Evolutionary conservation across 495 filamentous ascomycete genomes (phyloP).

Genomic region (Neurospora sp.): DNA sequence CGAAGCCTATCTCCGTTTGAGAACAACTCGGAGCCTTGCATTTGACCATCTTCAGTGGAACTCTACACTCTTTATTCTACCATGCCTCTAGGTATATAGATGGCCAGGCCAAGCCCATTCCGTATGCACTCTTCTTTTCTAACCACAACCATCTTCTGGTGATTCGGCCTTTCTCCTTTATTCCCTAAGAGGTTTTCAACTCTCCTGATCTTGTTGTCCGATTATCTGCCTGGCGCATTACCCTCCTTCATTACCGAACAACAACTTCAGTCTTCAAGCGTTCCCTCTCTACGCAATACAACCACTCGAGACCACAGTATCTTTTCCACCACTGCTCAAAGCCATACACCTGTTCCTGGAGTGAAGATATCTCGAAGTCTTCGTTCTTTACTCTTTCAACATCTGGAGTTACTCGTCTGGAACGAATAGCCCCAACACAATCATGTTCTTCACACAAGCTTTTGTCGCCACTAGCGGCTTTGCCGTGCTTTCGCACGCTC

Average conservation of each 20-base stretch:
- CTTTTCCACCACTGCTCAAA: neutral
- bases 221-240: neutral
- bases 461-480: slow-evolving; percentile 25
- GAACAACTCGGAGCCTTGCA: neutral
- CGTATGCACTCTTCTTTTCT: neutral
- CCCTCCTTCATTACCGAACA: neutral
- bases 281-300: neutral
- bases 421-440: neutral
- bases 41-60: neutral
- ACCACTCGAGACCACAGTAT: neutral
- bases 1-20: neutral
- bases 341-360: neutral
- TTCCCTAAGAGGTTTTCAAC: neutral
- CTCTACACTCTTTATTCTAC: neutral
- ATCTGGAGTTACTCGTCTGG: neutral
- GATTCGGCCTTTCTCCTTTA: neutral
- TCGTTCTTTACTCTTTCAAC: neutral
- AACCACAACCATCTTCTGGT: neutral
- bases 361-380: neutral
- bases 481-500: slow-evolving; percentile 45
- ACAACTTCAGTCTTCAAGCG: neutral
- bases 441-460: slow-evolving; percentile 15
- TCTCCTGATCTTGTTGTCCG: neutral
- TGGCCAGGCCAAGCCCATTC: neutral
- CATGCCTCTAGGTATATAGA: neutral